Base-by-base conservation (phyloP, 2,329 filamentous ascomycete genomes). In the Orbilia oligospora region DNA sequence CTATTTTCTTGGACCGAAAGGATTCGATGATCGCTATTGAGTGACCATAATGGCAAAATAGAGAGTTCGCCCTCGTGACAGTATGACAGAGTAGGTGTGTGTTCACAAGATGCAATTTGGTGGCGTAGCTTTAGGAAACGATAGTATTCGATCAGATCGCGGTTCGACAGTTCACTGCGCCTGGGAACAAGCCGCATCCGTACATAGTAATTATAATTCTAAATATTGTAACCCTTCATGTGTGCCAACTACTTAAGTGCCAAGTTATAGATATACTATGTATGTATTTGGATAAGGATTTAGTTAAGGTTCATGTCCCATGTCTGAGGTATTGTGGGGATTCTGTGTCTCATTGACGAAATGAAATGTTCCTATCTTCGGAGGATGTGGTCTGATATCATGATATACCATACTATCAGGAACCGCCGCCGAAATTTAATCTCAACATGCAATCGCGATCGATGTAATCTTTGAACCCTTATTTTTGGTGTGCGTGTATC, bases 181-280 rank as follows among this genome's bases (percentile, higher is more conserved):
- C 20, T 44, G 56, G 56, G 36, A 20, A 44, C 27, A 61, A 73
- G 70, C 70, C 70, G 70, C 70, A 73, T 49, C 70, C 70, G 61
- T 49, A n/a, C n/a, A n/a, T n/a, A n/a, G n/a, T n/a, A n/a, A n/a
- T n/a, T n/a, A n/a, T n/a, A n/a, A n/a, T n/a, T n/a, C n/a, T n/a
- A n/a, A n/a, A n/a, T n/a, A n/a, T n/a, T n/a, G n/a, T n/a, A n/a
- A n/a, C n/a, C n/a, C n/a, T n/a, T n/a, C n/a, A n/a, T n/a, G n/a
- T n/a, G n/a, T n/a, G n/a, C n/a, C n/a, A n/a, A n/a, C n/a, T n/a
- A n/a, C n/a, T n/a, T n/a, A n/a, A n/a, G n/a, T n/a, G n/a, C n/a
- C n/a, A n/a, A n/a, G n/a, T n/a, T n/a, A n/a, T n/a, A n/a, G n/a
- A n/a, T n/a, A n/a, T n/a, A n/a, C n/a, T n/a, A n/a, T n/a, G n/a